phyloP scores from a whole-genome alignment of 139 green algal species.

The Penium margaritaceum region DNA sequence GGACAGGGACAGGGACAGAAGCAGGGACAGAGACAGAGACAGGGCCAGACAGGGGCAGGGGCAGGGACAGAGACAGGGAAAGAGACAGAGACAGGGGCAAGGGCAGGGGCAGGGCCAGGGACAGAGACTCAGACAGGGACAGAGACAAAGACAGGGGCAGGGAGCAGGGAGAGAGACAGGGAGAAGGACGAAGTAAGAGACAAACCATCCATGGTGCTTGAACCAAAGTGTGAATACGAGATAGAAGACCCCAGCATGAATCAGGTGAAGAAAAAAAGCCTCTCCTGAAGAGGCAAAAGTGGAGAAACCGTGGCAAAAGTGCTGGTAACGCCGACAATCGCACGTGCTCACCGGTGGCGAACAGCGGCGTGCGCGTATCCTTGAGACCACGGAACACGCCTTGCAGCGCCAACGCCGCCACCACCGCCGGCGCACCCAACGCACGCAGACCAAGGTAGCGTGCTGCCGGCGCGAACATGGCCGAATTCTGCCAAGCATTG shows the following conservation, averaged over 20 bases:
- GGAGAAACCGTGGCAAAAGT: not conserved
- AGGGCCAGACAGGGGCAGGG: no score
- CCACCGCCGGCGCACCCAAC: conserved; percentile 40
- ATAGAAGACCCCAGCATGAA: not conserved
- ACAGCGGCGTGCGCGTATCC: conserved; percentile 44
- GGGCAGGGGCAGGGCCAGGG: no score
- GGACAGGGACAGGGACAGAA: no score
- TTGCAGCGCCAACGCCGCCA: conserved; percentile 37
- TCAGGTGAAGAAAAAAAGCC: not conserved
- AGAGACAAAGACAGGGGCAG: no score
- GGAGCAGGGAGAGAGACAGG: no score
- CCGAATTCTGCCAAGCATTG: conserved; percentile 25
- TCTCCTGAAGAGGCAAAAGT: not conserved
- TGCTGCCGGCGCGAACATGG: conserved; percentile 27
- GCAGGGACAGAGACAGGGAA: no score
- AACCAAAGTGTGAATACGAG: not conserved
- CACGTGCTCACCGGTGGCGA: conserved; percentile 31
- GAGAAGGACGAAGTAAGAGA: no score
- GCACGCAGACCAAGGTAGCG: conserved; percentile 37
- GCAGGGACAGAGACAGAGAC: no score
- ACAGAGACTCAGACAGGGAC: no score
- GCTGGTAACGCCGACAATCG: not conserved
- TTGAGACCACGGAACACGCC: conserved; percentile 45
- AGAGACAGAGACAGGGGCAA: no score
- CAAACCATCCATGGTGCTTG: no score